A percentile compares a stretch with the other conserved stretches of the same genome.
phyloP scores from a whole-genome alignment of 345 rosid species.

The Aquilaria malaccensis region DNA sequence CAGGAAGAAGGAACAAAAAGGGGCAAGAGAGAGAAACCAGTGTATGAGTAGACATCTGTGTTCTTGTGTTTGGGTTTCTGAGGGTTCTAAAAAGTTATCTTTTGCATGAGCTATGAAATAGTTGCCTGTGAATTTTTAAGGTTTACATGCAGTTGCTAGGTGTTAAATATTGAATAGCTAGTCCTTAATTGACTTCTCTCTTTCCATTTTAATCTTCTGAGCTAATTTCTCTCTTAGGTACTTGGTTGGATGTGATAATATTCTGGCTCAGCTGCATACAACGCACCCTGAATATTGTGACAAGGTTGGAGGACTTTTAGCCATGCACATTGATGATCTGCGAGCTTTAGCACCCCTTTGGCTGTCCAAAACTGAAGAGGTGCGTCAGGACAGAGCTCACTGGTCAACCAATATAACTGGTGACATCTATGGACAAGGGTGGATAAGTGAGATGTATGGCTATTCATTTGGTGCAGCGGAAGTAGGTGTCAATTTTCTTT shows the following conservation, averaged over 20 bases:
- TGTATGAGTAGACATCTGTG: too few species aligned
- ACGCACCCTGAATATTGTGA: slow-evolving; percentile 79
- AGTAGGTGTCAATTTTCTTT: slow-evolving; percentile 33
- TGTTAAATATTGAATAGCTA: neutral
- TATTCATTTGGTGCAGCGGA: slow-evolving; percentile 99
- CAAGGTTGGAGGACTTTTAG: slow-evolving; percentile 98
- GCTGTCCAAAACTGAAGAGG: slow-evolving; percentile 98
- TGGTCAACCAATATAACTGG: slow-evolving; percentile 97
- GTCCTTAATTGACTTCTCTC: neutral
- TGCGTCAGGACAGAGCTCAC: slow-evolving; percentile 84
- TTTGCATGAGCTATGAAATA: too few species aligned
- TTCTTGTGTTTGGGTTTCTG: too few species aligned
- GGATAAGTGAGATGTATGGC: slow-evolving; percentile 99
- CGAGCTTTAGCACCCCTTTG: slow-evolving; percentile 85
- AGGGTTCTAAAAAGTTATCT: too few species aligned
- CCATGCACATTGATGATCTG: slow-evolving; percentile 96
- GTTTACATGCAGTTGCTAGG: slow-evolving; percentile 1
- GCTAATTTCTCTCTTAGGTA: slow-evolving; percentile 39
- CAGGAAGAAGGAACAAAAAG: too few species aligned
- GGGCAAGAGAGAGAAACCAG: too few species aligned
- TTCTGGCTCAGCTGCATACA: slow-evolving; percentile 78
- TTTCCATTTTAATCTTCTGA: neutral
- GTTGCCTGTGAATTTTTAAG: too few species aligned
- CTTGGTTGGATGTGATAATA: slow-evolving; percentile 88
- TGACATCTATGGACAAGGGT: slow-evolving; percentile 90